Evolutionary conservation across 2,329 filamentous ascomycete species (phyloP).

Genomic region (Colletotrichum echinochloae): DNA sequence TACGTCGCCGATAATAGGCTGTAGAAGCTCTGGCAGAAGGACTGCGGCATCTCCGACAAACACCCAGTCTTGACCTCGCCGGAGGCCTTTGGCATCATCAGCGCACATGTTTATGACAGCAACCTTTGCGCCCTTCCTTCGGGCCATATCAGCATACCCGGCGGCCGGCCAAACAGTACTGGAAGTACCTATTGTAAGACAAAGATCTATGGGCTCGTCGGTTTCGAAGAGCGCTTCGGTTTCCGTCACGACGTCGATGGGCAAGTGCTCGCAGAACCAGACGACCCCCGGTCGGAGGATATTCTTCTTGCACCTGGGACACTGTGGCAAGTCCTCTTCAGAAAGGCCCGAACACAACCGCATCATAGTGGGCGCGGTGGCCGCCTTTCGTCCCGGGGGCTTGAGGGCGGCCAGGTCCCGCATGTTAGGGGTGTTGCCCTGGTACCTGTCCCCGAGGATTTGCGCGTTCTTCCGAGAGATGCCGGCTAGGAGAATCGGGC

Average conservation of each 20-base stretch:
- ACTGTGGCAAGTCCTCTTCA: slow-evolving; percentile 66
- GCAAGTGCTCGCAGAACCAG: slow-evolving; percentile 74
- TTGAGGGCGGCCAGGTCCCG: slow-evolving; percentile 37
- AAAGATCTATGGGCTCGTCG: slow-evolving; percentile 66
- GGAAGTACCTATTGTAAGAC: slow-evolving; percentile 75
- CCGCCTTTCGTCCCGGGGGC: background rate
- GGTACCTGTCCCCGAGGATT: slow-evolving; percentile 66
- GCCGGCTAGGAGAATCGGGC: slow-evolving; percentile 41
- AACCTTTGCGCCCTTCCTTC: slow-evolving; percentile 67
- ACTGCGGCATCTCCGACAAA: slow-evolving; percentile 40
- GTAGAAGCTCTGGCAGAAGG: slow-evolving; percentile 36
- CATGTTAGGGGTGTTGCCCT: slow-evolving; percentile 23
- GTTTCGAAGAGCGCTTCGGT: slow-evolving; percentile 65
- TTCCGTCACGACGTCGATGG: slow-evolving; percentile 59
- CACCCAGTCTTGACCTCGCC: slow-evolving; percentile 35
- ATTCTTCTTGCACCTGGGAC: slow-evolving; percentile 65
- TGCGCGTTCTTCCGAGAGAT: slow-evolving; percentile 58
- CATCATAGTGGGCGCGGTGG: background rate
- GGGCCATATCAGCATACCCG: slow-evolving; percentile 67
- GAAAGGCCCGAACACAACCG: slow-evolving; percentile 56
- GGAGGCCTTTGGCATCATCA: slow-evolving; percentile 42
- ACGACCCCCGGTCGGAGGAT: slow-evolving; percentile 74
- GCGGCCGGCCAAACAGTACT: slow-evolving; percentile 74
- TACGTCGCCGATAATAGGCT: slow-evolving; percentile 28
- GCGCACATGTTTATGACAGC: slow-evolving; percentile 74